A percentile compares a stretch with the other conserved stretches of the same genome.
Conservation (phyloP, 768 basidiomycete species). For the Cubamyces lactineus region DNA sequence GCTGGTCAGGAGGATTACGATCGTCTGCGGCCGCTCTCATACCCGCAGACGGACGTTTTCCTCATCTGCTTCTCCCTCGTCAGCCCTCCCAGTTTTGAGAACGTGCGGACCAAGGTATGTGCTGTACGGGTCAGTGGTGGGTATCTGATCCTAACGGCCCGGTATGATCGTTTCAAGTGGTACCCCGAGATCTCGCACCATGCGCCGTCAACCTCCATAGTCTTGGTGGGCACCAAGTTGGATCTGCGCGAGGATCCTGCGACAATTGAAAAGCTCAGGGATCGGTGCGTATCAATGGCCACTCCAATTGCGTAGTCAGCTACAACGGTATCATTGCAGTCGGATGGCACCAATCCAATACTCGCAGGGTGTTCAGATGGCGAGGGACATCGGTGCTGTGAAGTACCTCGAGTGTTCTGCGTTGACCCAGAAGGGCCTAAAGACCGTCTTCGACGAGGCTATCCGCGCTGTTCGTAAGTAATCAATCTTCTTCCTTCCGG, state of each 20-base stretch:
- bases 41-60: slow-evolving; percentile 99
- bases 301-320: no score
- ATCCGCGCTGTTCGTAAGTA: slow-evolving; percentile 93
- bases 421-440: slow-evolving; percentile 96
- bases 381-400: slow-evolving; percentile 92
- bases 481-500: slow-evolving; percentile 3
- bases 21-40: slow-evolving; percentile 94
- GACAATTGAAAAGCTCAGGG: slow-evolving; percentile 91
- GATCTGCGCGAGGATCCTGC: slow-evolving; percentile 95
- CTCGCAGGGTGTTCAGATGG: slow-evolving; percentile 87
- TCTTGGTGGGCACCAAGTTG: slow-evolving; percentile 96
- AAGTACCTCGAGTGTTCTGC: slow-evolving; percentile 97
- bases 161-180: slow-evolving; percentile 58
- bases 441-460: slow-evolving; percentile 99
- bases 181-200: slow-evolving; percentile 98
- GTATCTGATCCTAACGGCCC: slow-evolving; percentile 21
- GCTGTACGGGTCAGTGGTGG: neutral
- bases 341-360: slow-evolving; percentile 96
- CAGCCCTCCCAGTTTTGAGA: slow-evolving; percentile 97
- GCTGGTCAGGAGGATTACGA: slow-evolving; percentile 99
- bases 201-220: slow-evolving; percentile 90
- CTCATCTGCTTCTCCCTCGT: slow-evolving; percentile 99
- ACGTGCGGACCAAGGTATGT: slow-evolving; percentile 93
- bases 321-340: slow-evolving; percentile 41
- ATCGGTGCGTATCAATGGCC: slow-evolving; percentile 58